Conservation (phyloP, 768 basidiomycete species). For the Amanita exitialis region DNA sequence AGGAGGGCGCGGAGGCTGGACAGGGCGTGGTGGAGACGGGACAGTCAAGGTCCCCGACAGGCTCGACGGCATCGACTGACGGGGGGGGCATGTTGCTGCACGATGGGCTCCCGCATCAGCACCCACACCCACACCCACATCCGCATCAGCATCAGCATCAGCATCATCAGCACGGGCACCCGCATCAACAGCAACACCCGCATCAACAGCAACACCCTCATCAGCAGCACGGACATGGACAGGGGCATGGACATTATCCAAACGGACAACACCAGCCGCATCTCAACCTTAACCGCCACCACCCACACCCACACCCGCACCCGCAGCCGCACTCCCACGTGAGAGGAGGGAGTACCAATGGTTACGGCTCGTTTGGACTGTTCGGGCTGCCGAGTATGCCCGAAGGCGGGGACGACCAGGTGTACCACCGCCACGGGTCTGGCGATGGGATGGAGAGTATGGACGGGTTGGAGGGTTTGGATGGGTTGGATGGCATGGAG, state of each 20-base stretch:
- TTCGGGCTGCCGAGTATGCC: conserved; percentile 20
- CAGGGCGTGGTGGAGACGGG: conserved; percentile 5
- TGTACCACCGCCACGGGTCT: too few species aligned
- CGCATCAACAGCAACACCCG: neutral
- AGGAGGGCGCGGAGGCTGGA: neutral
- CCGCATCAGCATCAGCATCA: neutral
- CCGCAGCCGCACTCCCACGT: neutral
- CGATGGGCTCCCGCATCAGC: conserved; percentile 10
- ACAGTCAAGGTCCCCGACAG: neutral
- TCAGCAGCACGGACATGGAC: too few species aligned
- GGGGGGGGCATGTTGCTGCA: conserved; percentile 14
- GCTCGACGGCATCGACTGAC: neutral
- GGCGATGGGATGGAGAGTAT: too few species aligned
- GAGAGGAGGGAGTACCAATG: neutral
- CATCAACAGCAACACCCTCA: neutral
- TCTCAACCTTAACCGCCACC: neutral
- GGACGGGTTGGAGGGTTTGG: too few species aligned
- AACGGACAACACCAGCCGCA: neutral
- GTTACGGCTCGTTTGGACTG: conserved; percentile 9
- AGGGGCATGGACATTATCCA: too few species aligned
- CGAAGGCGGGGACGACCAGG: conserved; percentile 10
- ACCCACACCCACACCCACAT: neutral
- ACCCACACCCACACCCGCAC: neutral
- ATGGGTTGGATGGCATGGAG: too few species aligned
- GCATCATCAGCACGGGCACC: neutral